phyloP scores from a whole-genome alignment of 345 rosid genomes.

The Rhodamnia rubescens region DNA sequence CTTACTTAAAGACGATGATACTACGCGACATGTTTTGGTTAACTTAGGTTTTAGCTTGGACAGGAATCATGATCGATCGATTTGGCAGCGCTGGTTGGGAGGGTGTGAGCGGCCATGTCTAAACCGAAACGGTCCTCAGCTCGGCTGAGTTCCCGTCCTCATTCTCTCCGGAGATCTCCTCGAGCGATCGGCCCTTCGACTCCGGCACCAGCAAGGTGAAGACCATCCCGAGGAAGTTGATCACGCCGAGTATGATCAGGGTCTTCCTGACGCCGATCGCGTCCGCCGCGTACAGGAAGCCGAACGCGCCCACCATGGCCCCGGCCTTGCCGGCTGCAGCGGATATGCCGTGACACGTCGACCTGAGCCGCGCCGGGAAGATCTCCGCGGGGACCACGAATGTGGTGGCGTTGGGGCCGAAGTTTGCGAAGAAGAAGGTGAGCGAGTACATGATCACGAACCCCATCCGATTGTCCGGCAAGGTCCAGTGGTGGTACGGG shows the following conservation, averaged over 20 bases:
- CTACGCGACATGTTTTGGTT: background rate
- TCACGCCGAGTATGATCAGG: conserved; percentile 1
- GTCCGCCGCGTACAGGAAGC: background rate
- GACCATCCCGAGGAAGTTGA: conserved; percentile 1
- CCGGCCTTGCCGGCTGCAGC: conserved; percentile 1
- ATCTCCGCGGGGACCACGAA: conserved; percentile 8
- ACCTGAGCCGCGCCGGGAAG: conserved; percentile 9
- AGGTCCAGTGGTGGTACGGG: conserved; percentile 8
- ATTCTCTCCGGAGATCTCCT: conserved; percentile 7
- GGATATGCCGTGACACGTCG: conserved; percentile 2
- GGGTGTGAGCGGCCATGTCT: background rate
- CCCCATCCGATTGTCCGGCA: background rate
- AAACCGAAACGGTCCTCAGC: background rate
- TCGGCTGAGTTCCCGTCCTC: background rate
- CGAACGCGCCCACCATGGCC: conserved; percentile 7
- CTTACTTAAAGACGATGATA: background rate
- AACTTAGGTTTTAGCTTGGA: background rate
- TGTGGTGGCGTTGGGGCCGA: conserved; percentile 8
- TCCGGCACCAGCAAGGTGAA: conserved; percentile 5
- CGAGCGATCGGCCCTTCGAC: conserved; percentile 5
- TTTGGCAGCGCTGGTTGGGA: background rate
- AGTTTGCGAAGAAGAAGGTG: conserved; percentile 4
- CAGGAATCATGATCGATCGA: background rate
- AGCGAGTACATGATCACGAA: conserved; percentile 3
- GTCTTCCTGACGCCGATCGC: conserved; percentile 1